phyloP scores from a whole-genome alignment of 2,329 filamentous ascomycete genomes.

The Xylariaceae sp. region DNA sequence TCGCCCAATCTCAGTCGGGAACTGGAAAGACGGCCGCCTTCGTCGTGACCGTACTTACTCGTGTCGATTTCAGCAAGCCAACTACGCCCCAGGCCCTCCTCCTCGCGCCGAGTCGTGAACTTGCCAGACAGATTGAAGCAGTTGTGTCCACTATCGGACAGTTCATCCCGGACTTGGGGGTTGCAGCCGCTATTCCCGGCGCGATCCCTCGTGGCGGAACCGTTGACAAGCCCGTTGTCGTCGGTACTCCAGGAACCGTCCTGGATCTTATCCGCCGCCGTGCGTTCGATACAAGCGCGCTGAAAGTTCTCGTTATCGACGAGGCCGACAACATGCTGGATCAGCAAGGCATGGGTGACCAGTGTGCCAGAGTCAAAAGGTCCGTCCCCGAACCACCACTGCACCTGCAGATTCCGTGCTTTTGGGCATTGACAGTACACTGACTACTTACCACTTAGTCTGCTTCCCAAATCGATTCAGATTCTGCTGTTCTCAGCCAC shows the following conservation, averaged over 20 bases:
- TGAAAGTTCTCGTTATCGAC: conserved; percentile 85
- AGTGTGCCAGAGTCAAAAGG: conserved; percentile 86
- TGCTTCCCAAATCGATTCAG: conserved; percentile 71
- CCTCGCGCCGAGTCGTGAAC: conserved; percentile 86
- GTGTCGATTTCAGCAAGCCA: conserved; percentile 67
- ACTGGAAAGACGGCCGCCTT: conserved; percentile 98
- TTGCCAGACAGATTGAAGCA: conserved; percentile 87
- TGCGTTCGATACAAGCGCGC: conserved; percentile 63
- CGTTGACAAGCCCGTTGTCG: conserved; percentile 72
- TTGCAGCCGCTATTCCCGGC: conserved; percentile 80
- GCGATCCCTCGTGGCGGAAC: conserved; percentile 61
- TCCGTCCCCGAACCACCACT: conserved; percentile 49
- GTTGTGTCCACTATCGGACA: conserved; percentile 80
- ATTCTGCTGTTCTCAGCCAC: conserved; percentile 95
- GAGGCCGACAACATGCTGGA: conserved; percentile 99
- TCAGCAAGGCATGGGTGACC: conserved; percentile 88
- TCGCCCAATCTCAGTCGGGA: conserved; percentile 97
- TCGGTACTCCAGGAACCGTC: conserved; percentile 91
- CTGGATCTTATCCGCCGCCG: conserved; percentile 77
- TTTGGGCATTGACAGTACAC: conserved; percentile 9
- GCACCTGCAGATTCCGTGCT: too few species aligned
- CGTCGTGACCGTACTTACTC: conserved; percentile 82
- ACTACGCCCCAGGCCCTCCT: conserved; percentile 77
- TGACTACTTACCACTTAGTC: conserved; percentile 42
- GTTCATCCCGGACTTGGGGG: conserved; percentile 69